Evolutionary conservation across 495 filamentous ascomycete species (phyloP), one percentile per base, ranked within the genome.

Genomic region (Xylaria venustula): DNA sequence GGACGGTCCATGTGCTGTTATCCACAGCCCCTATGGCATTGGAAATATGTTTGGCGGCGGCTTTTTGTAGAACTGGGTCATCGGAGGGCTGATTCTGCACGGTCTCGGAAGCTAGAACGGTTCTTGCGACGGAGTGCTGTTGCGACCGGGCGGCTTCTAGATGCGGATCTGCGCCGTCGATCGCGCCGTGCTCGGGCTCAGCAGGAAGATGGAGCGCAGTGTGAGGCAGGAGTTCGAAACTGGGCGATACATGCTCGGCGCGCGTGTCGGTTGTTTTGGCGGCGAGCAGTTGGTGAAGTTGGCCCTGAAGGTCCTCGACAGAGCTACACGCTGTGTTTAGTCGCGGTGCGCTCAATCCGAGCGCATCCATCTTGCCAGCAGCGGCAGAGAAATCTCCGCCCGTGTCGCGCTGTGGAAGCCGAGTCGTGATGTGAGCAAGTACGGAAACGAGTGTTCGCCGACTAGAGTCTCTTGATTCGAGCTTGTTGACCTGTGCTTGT

Each of bases 81-180:
- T 79, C 76, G 15, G 57, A 28, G 0, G 75, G 71, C 64, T 81
- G 78, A 61, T 73, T 75, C 52, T 73, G 64, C n/a, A 81, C 52
- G 1, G 72, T 63, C 45, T 82, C 75, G 51, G 67, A 72, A 17
- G 73, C 73, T 22, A 53, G 61, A 5, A 70, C 65, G 12, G 65
- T 61, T 66, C 61, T 55, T 7, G 63, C 52, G n/a, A 67, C 40
- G 7, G 61, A 49, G 8, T 15, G 36, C 19, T 63, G 63, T 3
- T 66, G 71, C 36, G 66, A 54, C 48, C 72, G 73, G 22, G 17
- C 32, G 30, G 74, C 54, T 17, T 61, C 52, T 22, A 59, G 52
- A 25, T 59, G 28, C 14, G 73, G 58, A 22, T 61, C 53, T 20
- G 61, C 46, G 32, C 60, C 67, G 30, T 79, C 72, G 19, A 61